phyloP scores from a whole-genome alignment of 805 yeast genomes.

The Tetrapisispora taiwanensis region DNA sequence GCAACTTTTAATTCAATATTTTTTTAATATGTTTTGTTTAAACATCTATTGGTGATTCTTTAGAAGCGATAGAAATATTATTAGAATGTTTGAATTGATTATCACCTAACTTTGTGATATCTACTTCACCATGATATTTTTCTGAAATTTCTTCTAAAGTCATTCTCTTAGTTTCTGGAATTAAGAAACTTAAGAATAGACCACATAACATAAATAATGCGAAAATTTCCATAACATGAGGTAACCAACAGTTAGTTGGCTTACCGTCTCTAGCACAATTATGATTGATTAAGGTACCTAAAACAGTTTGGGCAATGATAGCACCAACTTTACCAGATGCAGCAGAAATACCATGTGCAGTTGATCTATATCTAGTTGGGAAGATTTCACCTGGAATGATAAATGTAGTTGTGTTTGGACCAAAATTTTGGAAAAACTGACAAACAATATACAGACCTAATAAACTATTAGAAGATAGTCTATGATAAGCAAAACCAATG shows the following conservation, averaged over 20 bases:
- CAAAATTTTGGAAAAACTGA: slow-evolving; percentile 85
- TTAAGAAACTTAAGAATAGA: slow-evolving; percentile 48
- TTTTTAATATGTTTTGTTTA: too few relatives aligned
- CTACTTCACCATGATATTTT: slow-evolving; percentile 64
- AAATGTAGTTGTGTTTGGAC: slow-evolving; percentile 89
- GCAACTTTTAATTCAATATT: too few relatives aligned
- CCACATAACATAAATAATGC: slow-evolving; percentile 88
- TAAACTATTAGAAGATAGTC: slow-evolving; percentile 52
- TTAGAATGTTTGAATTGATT: neutral
- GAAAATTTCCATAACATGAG: slow-evolving; percentile 88
- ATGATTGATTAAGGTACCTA: slow-evolving; percentile 76
- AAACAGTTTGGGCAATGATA: slow-evolving; percentile 77
- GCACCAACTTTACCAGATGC: slow-evolving; percentile 91
- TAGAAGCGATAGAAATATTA: neutral
- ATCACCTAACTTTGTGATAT: neutral
- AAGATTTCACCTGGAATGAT: slow-evolving; percentile 83
- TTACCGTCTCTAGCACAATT: slow-evolving; percentile 51
- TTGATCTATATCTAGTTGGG: slow-evolving; percentile 93
- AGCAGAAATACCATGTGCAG: slow-evolving; percentile 92
- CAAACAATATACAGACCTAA: slow-evolving; percentile 69
- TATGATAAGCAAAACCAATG: slow-evolving; percentile 78
- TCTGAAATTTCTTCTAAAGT: slow-evolving; percentile 79
- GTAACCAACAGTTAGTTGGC: slow-evolving; percentile 61
- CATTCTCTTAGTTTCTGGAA: slow-evolving; percentile 89
- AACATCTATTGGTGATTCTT: neutral